Evolutionary conservation across 73 alveolate genomes (phyloP).

Genomic region (Paramecium biaurelia): DNA sequence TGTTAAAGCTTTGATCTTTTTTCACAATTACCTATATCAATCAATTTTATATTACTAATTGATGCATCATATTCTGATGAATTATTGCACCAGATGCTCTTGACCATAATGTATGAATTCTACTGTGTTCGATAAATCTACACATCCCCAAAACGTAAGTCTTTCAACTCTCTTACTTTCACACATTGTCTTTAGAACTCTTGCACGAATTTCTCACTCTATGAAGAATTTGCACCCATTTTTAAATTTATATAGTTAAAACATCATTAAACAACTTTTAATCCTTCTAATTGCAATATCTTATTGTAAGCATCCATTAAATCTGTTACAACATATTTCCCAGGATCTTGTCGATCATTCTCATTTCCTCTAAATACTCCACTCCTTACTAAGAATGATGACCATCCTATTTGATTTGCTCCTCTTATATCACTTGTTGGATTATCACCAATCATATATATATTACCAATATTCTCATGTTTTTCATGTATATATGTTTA

Average conservation of each 20-base stretch:
- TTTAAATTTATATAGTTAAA: not conserved
- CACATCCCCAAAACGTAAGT: conserved; percentile 6
- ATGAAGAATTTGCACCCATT: conserved; percentile 18
- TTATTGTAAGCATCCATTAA: conserved; percentile 67
- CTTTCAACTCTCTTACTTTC: conserved; percentile 3
- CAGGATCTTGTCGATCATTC: conserved; percentile 72
- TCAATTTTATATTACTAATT: not conserved
- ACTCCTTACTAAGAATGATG: conserved; percentile 71
- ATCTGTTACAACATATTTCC: conserved; percentile 68
- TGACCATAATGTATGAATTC: not conserved
- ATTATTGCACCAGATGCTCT: conserved; percentile 38
- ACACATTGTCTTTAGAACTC: conserved; percentile 1
- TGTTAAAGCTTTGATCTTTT: not conserved
- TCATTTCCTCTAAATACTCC: conserved; percentile 71
- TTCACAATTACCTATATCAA: not conserved
- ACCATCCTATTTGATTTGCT: conserved; percentile 76
- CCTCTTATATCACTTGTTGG: conserved; percentile 84
- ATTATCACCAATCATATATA: conserved; percentile 81
- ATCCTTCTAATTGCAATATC: conserved; percentile 60
- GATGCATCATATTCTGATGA: not conserved
- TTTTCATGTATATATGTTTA: conserved; percentile 20
- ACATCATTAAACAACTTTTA: conserved; percentile 14
- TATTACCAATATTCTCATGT: conserved; percentile 30
- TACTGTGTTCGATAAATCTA: not conserved
- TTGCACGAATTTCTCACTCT: not conserved